Evolutionary conservation across 192 early-diverging fungal genomes (phyloP).

Genomic region (Kappamyces sp.): DNA sequence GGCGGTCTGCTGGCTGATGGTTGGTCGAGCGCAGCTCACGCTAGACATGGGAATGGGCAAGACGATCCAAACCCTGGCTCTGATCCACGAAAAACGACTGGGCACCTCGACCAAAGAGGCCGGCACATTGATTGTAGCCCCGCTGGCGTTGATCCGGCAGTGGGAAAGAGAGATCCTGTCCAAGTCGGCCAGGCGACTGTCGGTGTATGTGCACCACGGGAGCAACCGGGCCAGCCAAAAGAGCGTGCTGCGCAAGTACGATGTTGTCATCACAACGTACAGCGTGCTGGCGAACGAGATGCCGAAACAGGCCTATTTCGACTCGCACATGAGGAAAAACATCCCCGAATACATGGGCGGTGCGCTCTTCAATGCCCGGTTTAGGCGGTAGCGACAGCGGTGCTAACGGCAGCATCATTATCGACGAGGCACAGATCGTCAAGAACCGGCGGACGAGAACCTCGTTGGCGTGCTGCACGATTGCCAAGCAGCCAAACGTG

Average conservation of each 20-base stretch:
- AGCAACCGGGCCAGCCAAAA: conserved; percentile 33
- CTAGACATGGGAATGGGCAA: conserved; percentile 45
- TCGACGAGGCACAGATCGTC: conserved; percentile 89
- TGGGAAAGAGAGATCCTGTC: conserved; percentile 61
- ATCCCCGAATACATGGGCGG: not conserved
- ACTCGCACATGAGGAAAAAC: conserved; percentile 13
- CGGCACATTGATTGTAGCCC: conserved; percentile 5
- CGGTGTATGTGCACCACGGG: conserved; percentile 59
- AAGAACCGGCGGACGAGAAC: conserved; percentile 71
- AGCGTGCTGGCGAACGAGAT: conserved; percentile 25
- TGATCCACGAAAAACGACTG: conserved; percentile 22
- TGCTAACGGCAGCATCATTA: no score
- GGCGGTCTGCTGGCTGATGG: no score
- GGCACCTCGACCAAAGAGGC: conserved; percentile 5
- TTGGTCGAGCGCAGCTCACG: not conserved
- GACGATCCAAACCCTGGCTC: conserved; percentile 38
- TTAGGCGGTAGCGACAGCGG: not conserved
- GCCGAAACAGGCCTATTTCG: not conserved
- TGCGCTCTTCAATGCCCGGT: no score
- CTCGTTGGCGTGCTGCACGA: conserved; percentile 57
- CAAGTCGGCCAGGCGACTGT: conserved; percentile 29
- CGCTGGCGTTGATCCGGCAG: conserved; percentile 21
- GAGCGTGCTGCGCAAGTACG: conserved; percentile 37
- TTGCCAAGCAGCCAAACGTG: conserved; percentile 76
- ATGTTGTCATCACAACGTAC: conserved; percentile 67